Conservation (phyloP, 1,139 yeast genomes). For the Lodderomyces orthopsilosis region DNA sequence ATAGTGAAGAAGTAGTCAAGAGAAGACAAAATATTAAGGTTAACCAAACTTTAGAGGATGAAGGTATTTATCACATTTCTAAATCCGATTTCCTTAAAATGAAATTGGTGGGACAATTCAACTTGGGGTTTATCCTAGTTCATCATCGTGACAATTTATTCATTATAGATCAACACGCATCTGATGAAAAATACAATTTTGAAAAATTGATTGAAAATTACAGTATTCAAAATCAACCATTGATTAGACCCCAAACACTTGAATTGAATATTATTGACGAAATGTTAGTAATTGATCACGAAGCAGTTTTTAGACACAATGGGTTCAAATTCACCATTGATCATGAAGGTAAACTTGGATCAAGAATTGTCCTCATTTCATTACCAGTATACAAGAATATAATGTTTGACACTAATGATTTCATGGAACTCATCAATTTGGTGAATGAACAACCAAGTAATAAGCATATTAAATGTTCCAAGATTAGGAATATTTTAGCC, state of each 20-base stretch:
- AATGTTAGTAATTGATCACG: constrained; percentile 59
- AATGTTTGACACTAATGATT: constrained; percentile 64
- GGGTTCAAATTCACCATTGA: constrained; percentile 60
- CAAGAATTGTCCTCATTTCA: constrained; percentile 53
- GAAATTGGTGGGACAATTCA: constrained; percentile 88
- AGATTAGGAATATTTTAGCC: constrained; percentile 80
- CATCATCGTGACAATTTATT: constrained; percentile 56
- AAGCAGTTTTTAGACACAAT: constrained; percentile 57
- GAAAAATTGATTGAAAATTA: constrained; percentile 64
- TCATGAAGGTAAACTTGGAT: constrained; percentile 53
- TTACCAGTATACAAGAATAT: constrained; percentile 74
- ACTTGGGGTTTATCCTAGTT: constrained; percentile 83
- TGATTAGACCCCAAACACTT: constrained; percentile 63
- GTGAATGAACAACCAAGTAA: constrained; percentile 37
- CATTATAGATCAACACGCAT: constrained; percentile 95
- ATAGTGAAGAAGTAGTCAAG: not conserved
- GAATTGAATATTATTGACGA: constrained; percentile 80
- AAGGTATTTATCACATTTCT: constrained; percentile 50
- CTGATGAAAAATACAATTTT: constrained; percentile 91
- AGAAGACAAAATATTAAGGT: constrained; percentile 8
- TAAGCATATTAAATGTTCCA: constrained; percentile 61
- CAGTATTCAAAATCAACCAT: constrained; percentile 54
- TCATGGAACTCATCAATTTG: constrained; percentile 69
- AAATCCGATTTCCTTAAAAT: constrained; percentile 66
- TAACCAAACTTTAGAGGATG: constrained; percentile 30